Percentiles rank a stretch among this genome's conserved stretches.
These are phyloP conservation scores for Prunus dulcis DNA, from an alignment of 306 rosid genomes.

Conservation along the genomic window DNA sequence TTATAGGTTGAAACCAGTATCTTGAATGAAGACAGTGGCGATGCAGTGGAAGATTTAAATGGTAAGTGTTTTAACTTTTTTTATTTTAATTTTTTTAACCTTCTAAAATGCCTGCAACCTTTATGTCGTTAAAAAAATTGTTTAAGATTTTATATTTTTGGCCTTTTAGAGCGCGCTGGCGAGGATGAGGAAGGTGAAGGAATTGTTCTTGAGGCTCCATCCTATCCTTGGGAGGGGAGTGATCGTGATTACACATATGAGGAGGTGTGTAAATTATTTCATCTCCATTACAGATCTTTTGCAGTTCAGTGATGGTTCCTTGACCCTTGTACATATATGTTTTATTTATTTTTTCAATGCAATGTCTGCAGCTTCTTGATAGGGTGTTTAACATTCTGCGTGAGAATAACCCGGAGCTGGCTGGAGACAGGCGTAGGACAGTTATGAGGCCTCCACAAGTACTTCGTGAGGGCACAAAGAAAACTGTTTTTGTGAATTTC, in stretches of 20 bases:
- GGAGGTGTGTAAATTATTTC: conserved; percentile 48
- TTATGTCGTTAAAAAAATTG: not conserved
- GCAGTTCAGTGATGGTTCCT: not conserved
- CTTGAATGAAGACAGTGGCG: conserved; percentile 62
- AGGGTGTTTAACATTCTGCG: conserved; percentile 90
- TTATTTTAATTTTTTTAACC: not conserved
- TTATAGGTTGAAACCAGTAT: conserved; percentile 68
- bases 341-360: not conserved
- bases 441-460: conserved; percentile 99
- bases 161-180: conserved; percentile 46
- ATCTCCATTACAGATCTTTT: not conserved
- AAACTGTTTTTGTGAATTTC: conserved; percentile 92
- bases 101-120: not conserved
- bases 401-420: conserved; percentile 92
- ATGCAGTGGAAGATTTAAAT: conserved; percentile 63
- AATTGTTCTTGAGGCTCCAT: conserved; percentile 28
- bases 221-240: conserved; percentile 92
- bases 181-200: conserved; percentile 68
- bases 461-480: conserved; percentile 98
- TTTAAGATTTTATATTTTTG: conserved; percentile 11
- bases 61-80: conserved; percentile 27
- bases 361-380: conserved; percentile 70
- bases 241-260: conserved; percentile 85
- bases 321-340: not conserved
- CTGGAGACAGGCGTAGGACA: conserved; percentile 85